These are phyloP conservation scores for Mycena amicta DNA, from an alignment of 768 basidiomycete genomes.

Conservation along the genomic window DNA sequence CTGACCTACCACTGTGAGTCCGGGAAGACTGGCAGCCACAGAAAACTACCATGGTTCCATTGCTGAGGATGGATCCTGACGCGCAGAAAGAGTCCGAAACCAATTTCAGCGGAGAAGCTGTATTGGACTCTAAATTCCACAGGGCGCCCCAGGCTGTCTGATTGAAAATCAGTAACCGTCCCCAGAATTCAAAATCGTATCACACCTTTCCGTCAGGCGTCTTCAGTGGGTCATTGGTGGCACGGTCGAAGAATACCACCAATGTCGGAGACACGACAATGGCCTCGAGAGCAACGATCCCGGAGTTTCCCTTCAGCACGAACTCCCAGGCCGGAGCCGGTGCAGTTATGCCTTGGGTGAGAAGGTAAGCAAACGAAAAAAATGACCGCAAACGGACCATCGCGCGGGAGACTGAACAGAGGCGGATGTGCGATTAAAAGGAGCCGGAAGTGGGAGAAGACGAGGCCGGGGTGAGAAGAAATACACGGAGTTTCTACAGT, in stretches of 20 bases:
- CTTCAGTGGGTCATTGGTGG: slow-evolving; percentile 14
- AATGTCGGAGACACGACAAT: slow-evolving; percentile 20
- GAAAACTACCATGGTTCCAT: slow-evolving; percentile 17
- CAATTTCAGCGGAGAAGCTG: slow-evolving; percentile 6
- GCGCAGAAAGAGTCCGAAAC: slow-evolving; percentile 20
- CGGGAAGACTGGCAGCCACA: not conserved
- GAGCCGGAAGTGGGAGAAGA: no score
- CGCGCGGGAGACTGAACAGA: not conserved
- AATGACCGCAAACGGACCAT: slow-evolving; percentile 15
- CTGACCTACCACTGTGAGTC: slow-evolving; percentile 19
- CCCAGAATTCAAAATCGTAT: not conserved
- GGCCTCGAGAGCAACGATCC: slow-evolving; percentile 15
- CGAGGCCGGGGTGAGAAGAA: not conserved
- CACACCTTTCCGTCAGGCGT: slow-evolving; percentile 9
- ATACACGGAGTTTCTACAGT: not conserved
- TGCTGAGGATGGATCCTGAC: slow-evolving; percentile 15
- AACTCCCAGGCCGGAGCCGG: slow-evolving; percentile 8
- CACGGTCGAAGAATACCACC: slow-evolving; percentile 16
- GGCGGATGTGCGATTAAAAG: not conserved
- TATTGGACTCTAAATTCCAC: slow-evolving; percentile 21
- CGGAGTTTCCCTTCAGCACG: slow-evolving; percentile 15
- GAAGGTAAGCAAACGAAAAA: slow-evolving; percentile 12
- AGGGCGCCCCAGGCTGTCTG: slow-evolving; percentile 16
- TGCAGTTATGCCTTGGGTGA: not conserved
- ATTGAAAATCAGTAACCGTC: not conserved